Percentiles rank a stretch among this genome's conserved stretches.
Conservation (phyloP, 2,329 filamentous ascomycete species). For the Colletotrichum somersetense region DNA sequence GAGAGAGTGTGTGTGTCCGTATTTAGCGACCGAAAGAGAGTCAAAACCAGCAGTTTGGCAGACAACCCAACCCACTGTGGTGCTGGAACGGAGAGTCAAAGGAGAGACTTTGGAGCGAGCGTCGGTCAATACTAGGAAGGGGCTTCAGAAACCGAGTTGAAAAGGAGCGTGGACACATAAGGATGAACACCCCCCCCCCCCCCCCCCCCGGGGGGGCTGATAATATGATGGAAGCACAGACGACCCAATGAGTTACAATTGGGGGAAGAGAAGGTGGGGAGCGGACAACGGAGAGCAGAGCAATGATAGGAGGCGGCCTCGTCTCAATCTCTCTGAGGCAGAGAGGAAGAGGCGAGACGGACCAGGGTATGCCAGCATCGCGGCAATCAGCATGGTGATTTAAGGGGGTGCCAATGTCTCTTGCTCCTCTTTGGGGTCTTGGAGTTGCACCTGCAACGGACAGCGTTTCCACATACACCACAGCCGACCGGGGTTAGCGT, state of each 20-base stretch:
- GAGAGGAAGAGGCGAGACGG: slow-evolving; percentile 27
- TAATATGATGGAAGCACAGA: slow-evolving; percentile 14
- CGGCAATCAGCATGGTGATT: slow-evolving; percentile 39
- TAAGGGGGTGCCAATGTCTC: slow-evolving; percentile 41
- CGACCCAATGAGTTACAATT: slow-evolving; percentile 20
- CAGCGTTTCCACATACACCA: slow-evolving; percentile 39
- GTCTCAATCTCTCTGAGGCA: slow-evolving; percentile 28
- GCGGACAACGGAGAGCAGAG: not conserved
- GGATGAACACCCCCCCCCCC: slow-evolving; percentile 4
- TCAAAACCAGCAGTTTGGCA: slow-evolving; percentile 11
- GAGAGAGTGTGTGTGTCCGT: slow-evolving; percentile 27
- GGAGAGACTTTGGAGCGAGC: slow-evolving; percentile 10
- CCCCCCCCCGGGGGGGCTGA: not conserved
- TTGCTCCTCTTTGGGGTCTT: slow-evolving; percentile 35
- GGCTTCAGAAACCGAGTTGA: slow-evolving; percentile 23
- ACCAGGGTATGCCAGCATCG: slow-evolving; percentile 33
- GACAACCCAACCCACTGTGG: slow-evolving; percentile 4
- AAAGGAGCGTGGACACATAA: slow-evolving; percentile 27
- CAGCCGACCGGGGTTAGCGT: slow-evolving; percentile 33
- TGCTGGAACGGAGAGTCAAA: slow-evolving; percentile 13
- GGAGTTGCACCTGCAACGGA: slow-evolving; percentile 38
- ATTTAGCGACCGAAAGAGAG: slow-evolving; percentile 6
- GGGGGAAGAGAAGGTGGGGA: not conserved
- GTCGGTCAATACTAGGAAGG: slow-evolving; percentile 10
- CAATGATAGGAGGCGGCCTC: slow-evolving; percentile 36